Base-by-base conservation (phyloP, 106 monocot species). In the Amphibolis antarctica region DNA sequence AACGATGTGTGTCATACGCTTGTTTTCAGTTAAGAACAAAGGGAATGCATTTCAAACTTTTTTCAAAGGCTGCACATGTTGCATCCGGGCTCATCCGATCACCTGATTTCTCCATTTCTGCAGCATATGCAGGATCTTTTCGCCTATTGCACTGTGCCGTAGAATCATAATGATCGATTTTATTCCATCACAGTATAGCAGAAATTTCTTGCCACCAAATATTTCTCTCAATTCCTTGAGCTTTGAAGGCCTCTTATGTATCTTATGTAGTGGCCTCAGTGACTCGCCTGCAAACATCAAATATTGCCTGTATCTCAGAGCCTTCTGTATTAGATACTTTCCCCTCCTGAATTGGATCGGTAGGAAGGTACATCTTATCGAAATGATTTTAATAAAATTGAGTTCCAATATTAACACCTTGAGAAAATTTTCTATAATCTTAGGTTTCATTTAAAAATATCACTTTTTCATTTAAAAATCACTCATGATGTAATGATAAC, bases 1-100 rank as follows among this genome's bases (percentile, higher is more conserved):
- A 96, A 19, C 81, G 89, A 64, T 89, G 86, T 86, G 63, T 96
- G 80, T 89, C 94, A 96, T 13, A 89, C 94, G 68, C 69, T 77
- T 20, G 69, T 47, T 80, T 84, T 96, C 21, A 96, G 50, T 53
- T 89, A 96, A 12, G 57, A 96, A 89, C 14, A 53, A 63, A 10
- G 94, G 84, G 44, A 96, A 96, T 2, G 86, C 70, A 60, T 30
- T 78, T 74, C 86, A 86, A n/a, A n/a, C n/a, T 96, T 65, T 65
- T 79, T 56, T 65, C 66, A 27, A 82, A 69, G 18, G 94, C 89
- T 10, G 57, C 52, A 0, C 24, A 22, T 49, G 86, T n/a, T 24
- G 57, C 56, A 7, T 53, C 53, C 13, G 49, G 25, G 21, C 60
- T 71, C 7, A 64, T 25, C 45, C 66, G 25, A 12, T 7, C 31